Evolutionary conservation across 208 protist species (phyloP).

Genomic region (Herpetomonas tarakana): DNA sequence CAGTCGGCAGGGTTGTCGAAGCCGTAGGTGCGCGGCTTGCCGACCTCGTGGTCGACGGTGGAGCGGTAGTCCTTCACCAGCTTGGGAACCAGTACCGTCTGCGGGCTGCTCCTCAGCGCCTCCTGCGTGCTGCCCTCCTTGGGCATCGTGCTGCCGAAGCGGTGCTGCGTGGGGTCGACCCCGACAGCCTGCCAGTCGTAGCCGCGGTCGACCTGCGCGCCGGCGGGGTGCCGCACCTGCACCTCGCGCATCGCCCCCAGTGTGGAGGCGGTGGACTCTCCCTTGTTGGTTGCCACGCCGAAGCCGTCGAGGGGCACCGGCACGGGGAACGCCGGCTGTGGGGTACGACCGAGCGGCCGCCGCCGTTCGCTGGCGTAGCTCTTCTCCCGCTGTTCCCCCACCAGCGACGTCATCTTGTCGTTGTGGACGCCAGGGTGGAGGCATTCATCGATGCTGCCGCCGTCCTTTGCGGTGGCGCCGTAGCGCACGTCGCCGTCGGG

Average conservation of each 20-base stretch:
- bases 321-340: slow-evolving; percentile 27
- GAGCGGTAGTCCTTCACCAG: slow-evolving; percentile 53
- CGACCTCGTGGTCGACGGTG: slow-evolving; percentile 44
- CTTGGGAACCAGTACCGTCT: slow-evolving; percentile 56
- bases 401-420: slow-evolving; percentile 53
- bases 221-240: slow-evolving; percentile 48
- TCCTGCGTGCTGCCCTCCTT: slow-evolving; percentile 13
- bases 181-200: slow-evolving; percentile 76
- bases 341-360: slow-evolving; percentile 59
- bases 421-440: slow-evolving; percentile 53
- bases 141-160: slow-evolving; percentile 47
- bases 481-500: slow-evolving; percentile 41
- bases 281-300: slow-evolving; percentile 33
- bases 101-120: slow-evolving; percentile 12
- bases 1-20: slow-evolving; percentile 61
- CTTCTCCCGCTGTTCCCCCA: slow-evolving; percentile 71
- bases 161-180: slow-evolving; percentile 69
- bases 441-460: slow-evolving; percentile 46
- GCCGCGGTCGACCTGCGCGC: slow-evolving; percentile 47
- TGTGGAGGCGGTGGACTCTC: slow-evolving; percentile 49
- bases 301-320: slow-evolving; percentile 57
- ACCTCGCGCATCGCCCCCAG: slow-evolving; percentile 48
- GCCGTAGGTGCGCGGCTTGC: slow-evolving; percentile 48
- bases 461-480: slow-evolving; percentile 28
- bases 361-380: slow-evolving; percentile 41